Percentiles rank a stretch among this genome's conserved stretches.
phyloP scores from a whole-genome alignment of 257 asterid species.

The Fraxinus quadrangulata region DNA sequence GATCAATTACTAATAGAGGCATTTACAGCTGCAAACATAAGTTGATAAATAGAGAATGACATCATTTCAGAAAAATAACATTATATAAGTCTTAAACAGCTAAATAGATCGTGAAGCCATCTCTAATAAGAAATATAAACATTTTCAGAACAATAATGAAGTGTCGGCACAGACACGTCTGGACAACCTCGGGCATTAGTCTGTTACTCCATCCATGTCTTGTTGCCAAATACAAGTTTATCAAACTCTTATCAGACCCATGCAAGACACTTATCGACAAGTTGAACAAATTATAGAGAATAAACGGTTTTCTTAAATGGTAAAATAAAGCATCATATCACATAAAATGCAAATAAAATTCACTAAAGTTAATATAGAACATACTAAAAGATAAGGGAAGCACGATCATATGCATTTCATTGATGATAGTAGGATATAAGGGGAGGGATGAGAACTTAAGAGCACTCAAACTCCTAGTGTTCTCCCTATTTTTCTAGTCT shows the following conservation, averaged over 20 bases:
- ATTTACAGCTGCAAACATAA: constrained; percentile 9
- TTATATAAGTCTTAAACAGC: constrained; percentile 6
- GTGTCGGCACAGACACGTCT: not conserved
- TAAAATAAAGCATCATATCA: not conserved
- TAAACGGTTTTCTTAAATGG: constrained; percentile 1
- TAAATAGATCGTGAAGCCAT: constrained; percentile 8
- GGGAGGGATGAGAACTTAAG: not conserved
- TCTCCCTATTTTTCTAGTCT: constrained; percentile 1
- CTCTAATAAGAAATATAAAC: constrained; percentile 14
- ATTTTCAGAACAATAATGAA: constrained; percentile 1
- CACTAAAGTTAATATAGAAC: not conserved
- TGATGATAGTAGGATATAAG: not conserved
- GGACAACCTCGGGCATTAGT: constrained; percentile 8
- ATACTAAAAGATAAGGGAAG: not conserved
- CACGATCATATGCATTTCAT: not conserved
- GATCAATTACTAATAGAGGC: constrained; percentile 16
- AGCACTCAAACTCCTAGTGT: not conserved
- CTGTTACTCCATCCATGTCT: constrained; percentile 20
- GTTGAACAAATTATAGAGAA: not conserved
- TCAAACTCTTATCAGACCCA: constrained; percentile 7
- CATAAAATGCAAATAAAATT: not conserved
- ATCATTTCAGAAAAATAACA: not conserved
- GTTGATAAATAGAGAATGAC: not conserved
- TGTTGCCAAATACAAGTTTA: constrained; percentile 4
- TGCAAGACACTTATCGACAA: constrained; percentile 11